phyloP scores from a whole-genome alignment of 192 early-diverging fungal species.

The Coemansia erecta region DNA sequence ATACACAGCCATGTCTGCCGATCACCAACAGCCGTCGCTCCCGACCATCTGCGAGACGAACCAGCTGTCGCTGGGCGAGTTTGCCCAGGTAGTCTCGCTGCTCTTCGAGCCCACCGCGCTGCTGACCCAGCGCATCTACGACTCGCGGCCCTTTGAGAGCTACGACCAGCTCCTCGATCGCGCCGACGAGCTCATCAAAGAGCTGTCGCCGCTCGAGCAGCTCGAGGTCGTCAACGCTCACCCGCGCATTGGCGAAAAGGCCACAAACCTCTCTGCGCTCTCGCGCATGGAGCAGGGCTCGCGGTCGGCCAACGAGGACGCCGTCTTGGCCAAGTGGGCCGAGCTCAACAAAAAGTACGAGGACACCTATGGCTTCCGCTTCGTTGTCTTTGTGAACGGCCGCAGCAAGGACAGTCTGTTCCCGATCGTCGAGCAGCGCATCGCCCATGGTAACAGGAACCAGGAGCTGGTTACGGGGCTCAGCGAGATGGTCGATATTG shows the following conservation, averaged over 20 bases:
- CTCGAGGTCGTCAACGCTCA: conserved; percentile 86
- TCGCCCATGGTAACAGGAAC: conserved; percentile 59
- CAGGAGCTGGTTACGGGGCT: conserved; percentile 71
- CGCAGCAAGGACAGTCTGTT: conserved; percentile 72
- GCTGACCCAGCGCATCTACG: conserved; percentile 68
- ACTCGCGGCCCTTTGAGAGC: conserved; percentile 66
- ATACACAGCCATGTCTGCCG: conserved; percentile 16
- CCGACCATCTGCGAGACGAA: conserved; percentile 69
- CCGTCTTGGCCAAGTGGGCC: conserved; percentile 59
- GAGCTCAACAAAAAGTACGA: conserved; percentile 68
- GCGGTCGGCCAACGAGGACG: conserved; percentile 55
- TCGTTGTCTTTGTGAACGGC: conserved; percentile 81
- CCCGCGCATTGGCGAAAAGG: conserved; percentile 79
- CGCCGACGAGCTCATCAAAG: conserved; percentile 51
- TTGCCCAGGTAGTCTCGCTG: conserved; percentile 62
- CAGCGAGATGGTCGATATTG: conserved; percentile 78
- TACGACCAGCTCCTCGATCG: conserved; percentile 69
- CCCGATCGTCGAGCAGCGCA: conserved; percentile 68
- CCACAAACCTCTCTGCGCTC: conserved; percentile 65
- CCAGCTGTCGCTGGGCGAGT: conserved; percentile 52
- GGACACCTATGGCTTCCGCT: conserved; percentile 74
- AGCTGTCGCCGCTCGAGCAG: conserved; percentile 63
- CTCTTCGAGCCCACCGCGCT: conserved; percentile 86
- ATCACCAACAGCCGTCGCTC: conserved; percentile 38
- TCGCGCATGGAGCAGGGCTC: conserved; percentile 69